Percentiles rank a stretch among this genome's conserved stretches.
phyloP scores from a whole-genome alignment of 495 filamentous ascomycete species.

The Apodospora peruviana region DNA sequence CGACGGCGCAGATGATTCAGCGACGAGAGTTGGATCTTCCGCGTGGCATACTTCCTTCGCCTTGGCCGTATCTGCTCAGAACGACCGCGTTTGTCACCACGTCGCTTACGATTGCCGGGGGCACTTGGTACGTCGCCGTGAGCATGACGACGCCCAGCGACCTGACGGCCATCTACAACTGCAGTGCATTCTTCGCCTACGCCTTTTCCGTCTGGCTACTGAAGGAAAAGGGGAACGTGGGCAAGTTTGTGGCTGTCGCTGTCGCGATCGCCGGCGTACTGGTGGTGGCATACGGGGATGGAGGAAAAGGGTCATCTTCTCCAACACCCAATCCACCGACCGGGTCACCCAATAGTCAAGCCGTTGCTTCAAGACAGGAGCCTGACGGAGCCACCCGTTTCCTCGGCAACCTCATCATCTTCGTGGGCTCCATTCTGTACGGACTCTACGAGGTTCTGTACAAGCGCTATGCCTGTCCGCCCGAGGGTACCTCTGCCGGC shows the following conservation, averaged over 20 bases:
- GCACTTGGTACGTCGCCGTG: conserved; percentile 95
- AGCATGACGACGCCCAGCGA: conserved; percentile 87
- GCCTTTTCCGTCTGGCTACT: conserved; percentile 87
- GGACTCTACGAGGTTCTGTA: conserved; percentile 97
- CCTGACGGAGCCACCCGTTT: conserved; percentile 51
- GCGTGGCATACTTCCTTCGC: conserved; percentile 17
- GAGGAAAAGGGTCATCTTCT: conserved; percentile 20
- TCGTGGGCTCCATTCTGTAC: conserved; percentile 87
- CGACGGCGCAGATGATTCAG: conserved; percentile 83
- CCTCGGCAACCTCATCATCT: conserved; percentile 86
- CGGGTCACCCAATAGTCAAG: no score
- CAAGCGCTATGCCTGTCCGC: conserved; percentile 86
- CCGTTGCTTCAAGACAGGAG: no score
- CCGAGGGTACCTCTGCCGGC: conserved; percentile 73
- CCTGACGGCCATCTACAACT: conserved; percentile 97
- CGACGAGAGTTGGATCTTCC: conserved; percentile 55
- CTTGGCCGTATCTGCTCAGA: conserved; percentile 63
- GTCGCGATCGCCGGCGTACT: conserved; percentile 86
- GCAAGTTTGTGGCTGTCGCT: conserved; percentile 76
- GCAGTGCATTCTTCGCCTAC: conserved; percentile 97
- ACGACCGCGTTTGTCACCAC: conserved; percentile 77
- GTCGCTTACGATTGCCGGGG: conserved; percentile 83
- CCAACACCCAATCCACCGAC: no score
- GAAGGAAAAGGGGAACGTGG: conserved; percentile 70
- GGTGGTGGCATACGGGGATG: conserved; percentile 86